A percentile compares a stretch with the other conserved stretches of the same genome.
These are phyloP conservation scores for Termitomyces sp. DNA, from an alignment of 768 basidiomycete species.

Conservation along the genomic window DNA sequence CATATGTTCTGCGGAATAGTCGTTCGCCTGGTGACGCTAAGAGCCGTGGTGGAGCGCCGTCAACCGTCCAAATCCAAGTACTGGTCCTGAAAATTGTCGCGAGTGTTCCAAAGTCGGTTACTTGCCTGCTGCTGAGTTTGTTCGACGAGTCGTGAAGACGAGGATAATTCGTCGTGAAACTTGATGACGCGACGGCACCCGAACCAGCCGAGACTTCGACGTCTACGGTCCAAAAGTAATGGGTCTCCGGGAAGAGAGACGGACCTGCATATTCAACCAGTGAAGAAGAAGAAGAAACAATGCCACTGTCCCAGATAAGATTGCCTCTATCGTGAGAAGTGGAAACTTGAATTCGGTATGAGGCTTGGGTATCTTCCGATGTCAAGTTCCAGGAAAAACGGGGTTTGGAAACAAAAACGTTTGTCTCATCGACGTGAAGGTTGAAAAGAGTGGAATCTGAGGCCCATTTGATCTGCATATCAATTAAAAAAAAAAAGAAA, in stretches of 20 bases:
- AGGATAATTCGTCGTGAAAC: background rate
- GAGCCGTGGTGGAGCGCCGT: background rate
- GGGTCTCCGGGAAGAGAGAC: background rate
- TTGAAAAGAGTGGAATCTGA: slow-evolving; percentile 10
- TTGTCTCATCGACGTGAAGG: slow-evolving; percentile 8
- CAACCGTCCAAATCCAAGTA: slow-evolving; percentile 12
- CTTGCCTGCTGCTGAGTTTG: slow-evolving; percentile 2
- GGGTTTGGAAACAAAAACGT: slow-evolving; percentile 3
- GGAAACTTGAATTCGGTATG: slow-evolving; percentile 4
- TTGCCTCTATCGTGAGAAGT: background rate
- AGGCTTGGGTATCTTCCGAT: slow-evolving; percentile 4
- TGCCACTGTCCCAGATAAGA: slow-evolving; percentile 4
- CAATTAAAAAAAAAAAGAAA: background rate
- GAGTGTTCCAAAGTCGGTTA: slow-evolving; percentile 2
- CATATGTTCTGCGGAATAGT: slow-evolving; percentile 8
- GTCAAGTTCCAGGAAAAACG: slow-evolving; percentile 1
- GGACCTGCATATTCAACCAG: slow-evolving; percentile 7
- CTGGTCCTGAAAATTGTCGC: slow-evolving; percentile 1
- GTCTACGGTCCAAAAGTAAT: slow-evolving; percentile 3
- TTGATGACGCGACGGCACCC: background rate
- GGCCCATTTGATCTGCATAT: background rate
- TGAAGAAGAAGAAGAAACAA: slow-evolving; percentile 2
- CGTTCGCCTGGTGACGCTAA: slow-evolving; percentile 6
- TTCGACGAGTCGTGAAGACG: background rate
- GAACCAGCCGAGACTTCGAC: background rate